These are phyloP conservation scores for Boletus pseudopeckii DNA, from an alignment of 768 basidiomycete species.

Conservation along the genomic window DNA sequence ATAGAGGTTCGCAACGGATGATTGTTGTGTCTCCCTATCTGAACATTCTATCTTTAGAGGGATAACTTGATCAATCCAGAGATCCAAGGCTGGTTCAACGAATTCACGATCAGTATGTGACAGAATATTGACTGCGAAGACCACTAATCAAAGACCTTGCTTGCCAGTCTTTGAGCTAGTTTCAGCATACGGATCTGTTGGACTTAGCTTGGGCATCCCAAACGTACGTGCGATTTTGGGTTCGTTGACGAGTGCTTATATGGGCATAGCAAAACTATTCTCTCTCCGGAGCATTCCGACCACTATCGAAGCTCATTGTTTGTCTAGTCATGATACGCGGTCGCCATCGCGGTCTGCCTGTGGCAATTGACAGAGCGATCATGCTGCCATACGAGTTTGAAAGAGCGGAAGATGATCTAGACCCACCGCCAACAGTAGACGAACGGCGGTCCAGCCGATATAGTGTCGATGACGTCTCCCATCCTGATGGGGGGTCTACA, in stretches of 20 bases:
- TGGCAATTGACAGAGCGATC: conserved; percentile 85
- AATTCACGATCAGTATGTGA: conserved; percentile 70
- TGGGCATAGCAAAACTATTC: conserved; percentile 68
- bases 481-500: background rate
- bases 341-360: conserved; percentile 83
- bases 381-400: conserved; percentile 70
- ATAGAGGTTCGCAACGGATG: conserved; percentile 62
- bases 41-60: conserved; percentile 40
- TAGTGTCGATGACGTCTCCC: background rate
- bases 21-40: background rate
- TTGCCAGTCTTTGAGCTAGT: conserved; percentile 77
- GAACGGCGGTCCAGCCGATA: conserved; percentile 9
- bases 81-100: conserved; percentile 72
- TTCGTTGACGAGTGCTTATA: background rate
- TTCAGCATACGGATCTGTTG: conserved; percentile 86
- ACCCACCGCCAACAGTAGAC: conserved; percentile 3
- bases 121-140: background rate
- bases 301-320: conserved; percentile 84
- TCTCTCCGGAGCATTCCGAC: conserved; percentile 71
- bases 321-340: conserved; percentile 92
- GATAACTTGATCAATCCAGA: conserved; percentile 51
- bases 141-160: background rate
- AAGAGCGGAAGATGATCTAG: conserved; percentile 21
- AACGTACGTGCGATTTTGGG: conserved; percentile 44
- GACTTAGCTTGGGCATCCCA: conserved; percentile 86